Evolutionary conservation across 83 land plant species (phyloP).

Genomic region (Diphasiastrum complanatum): DNA sequence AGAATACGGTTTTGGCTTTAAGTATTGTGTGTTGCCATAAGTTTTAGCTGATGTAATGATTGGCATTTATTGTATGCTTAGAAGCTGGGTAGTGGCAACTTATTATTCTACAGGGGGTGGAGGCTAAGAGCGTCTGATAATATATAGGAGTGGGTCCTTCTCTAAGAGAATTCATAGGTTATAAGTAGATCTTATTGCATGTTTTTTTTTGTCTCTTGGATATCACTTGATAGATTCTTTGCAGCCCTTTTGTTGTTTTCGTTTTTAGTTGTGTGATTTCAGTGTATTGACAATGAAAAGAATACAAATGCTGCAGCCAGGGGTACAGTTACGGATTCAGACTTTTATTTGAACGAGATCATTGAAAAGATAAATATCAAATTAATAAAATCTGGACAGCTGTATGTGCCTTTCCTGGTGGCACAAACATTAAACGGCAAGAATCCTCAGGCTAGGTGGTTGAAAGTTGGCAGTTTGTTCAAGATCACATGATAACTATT

Average conservation of each 20-base stretch:
- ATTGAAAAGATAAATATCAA: slow-evolving; percentile 33
- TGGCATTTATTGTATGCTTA: background rate
- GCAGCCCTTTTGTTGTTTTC: no score
- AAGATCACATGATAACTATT: slow-evolving; percentile 6
- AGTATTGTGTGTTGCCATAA: slow-evolving; percentile 7
- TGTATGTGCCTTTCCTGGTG: slow-evolving; percentile 54
- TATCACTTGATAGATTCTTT: background rate
- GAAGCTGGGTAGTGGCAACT: no score
- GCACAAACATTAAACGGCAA: slow-evolving; percentile 28
- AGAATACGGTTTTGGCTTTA: slow-evolving; percentile 22
- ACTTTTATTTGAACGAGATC: slow-evolving; percentile 35
- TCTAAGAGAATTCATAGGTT: slow-evolving; percentile 37
- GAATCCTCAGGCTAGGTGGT: slow-evolving; percentile 48
- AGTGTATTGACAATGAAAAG: no score
- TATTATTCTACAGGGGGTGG: slow-evolving; percentile 57
- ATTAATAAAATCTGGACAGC: slow-evolving; percentile 44
- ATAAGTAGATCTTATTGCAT: slow-evolving; percentile 4
- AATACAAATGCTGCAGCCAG: no score
- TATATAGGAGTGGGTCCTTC: slow-evolving; percentile 61
- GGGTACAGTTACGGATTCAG: background rate
- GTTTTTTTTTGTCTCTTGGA: background rate
- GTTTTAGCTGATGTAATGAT: background rate
- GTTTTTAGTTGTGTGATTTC: no score
- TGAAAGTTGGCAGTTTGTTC: slow-evolving; percentile 61
- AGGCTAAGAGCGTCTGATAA: slow-evolving; percentile 35